phyloP scores from a whole-genome alignment of 345 rosid genomes.

The Salix dunnii region DNA sequence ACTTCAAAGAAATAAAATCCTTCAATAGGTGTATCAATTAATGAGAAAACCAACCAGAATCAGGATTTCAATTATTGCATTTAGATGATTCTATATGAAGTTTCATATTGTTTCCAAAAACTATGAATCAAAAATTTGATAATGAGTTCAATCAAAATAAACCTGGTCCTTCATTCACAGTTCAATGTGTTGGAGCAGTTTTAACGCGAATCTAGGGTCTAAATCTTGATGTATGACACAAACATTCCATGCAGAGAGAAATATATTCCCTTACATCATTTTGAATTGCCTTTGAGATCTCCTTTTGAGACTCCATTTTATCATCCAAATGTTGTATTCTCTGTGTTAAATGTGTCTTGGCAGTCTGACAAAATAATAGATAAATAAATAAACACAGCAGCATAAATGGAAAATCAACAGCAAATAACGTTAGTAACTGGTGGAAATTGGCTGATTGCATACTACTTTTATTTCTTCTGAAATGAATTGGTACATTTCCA shows the following conservation, averaged over 20 bases:
- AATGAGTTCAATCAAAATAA: neutral
- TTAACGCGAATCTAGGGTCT: too few species aligned
- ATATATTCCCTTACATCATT: constrained; percentile 42
- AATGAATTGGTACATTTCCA: neutral
- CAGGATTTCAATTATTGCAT: neutral
- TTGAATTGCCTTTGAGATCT: constrained; percentile 64
- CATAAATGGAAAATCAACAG: neutral
- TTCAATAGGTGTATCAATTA: neutral
- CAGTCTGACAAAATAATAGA: constrained; percentile 43
- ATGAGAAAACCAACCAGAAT: neutral
- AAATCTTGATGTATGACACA: too few species aligned
- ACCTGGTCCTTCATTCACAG: neutral
- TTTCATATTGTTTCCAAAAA: neutral
- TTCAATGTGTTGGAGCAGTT: neutral
- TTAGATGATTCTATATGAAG: neutral
- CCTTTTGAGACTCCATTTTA: constrained; percentile 76
- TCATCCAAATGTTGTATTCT: constrained; percentile 68
- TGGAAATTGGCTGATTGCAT: neutral
- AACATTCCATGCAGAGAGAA: neutral
- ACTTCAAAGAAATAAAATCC: neutral
- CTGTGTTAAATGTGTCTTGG: constrained; percentile 79
- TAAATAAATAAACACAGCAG: constrained; percentile 8
- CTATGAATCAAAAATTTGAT: neutral
- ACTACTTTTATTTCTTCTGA: neutral
- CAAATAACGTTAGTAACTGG: neutral